Base-by-base conservation (phyloP, 2,329 filamentous ascomycete species). In the Podosphaera fusca region DNA sequence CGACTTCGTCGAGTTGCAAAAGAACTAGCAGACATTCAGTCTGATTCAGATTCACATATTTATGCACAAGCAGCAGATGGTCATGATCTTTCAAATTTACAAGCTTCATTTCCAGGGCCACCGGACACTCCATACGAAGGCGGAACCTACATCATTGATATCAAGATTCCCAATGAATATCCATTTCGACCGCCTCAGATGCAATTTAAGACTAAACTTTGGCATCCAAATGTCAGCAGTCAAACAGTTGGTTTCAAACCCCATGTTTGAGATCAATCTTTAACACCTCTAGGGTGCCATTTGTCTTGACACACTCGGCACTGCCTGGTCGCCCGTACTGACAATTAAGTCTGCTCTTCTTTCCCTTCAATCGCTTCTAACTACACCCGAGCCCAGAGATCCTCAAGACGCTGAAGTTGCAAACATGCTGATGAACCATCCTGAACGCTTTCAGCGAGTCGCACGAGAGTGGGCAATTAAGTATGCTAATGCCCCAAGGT, bases 361-460 rank as follows among this genome's bases (percentile, higher is more conserved):
- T 59, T 95, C 89, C 34, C 76, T 98, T 36, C 89, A 95, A 69
- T 90, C 89, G 63, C 80, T 98, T 21, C 85, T 98, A 65, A 87
- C 87, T 71, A 87, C 83, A 21, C 92, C 92, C 2, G 94, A 98
- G 69, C 90, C 92, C 0, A 94, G 90, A 65, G 92, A 98, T 63
- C 92, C 92, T 0, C 92, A 98, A 72, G 92, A 98, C 66, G 89
- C 89, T 45, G 87, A 95, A 69, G 92, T 96, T 0, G 92, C 92
- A 31, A 81, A 78, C 65, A 94, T 95, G 87, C 76, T 96, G 66
- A 75, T 94, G 59, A 78, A 82, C 2, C 78, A 85, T 52, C 87
- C 87, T 0, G 79, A 85, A 53, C 79, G 81, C 58, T 96, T 95
- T 65, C 81, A 85, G 57, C 76, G 80, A 61, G 83, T 85, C 62